Percentiles rank a stretch among this genome's conserved stretches.
Evolutionary conservation across 805 yeast genomes (phyloP).

Genomic region (Maudiozyma bulderi): DNA sequence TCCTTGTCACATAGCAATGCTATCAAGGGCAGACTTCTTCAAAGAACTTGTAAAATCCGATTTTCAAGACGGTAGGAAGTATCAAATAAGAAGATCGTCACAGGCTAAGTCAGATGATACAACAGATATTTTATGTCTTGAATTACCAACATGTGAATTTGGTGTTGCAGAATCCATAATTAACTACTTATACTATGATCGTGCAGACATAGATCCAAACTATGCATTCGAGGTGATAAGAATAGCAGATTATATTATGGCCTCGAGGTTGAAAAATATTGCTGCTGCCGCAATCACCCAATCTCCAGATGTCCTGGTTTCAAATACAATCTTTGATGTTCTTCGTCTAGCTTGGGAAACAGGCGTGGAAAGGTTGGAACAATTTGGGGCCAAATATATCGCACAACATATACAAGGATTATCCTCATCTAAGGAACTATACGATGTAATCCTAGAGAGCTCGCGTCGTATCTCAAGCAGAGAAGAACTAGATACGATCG

Average conservation of each 20-base stretch:
- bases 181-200: conserved; percentile 52
- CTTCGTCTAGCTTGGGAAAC: conserved; percentile 61
- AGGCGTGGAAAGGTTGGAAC: conserved; percentile 54
- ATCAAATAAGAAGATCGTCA: background rate
- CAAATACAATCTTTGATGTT: conserved; percentile 43
- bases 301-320: conserved; percentile 18
- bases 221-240: conserved; percentile 46
- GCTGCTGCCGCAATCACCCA: conserved; percentile 41
- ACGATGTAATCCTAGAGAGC: conserved; percentile 34
- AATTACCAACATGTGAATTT: conserved; percentile 15
- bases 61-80: background rate
- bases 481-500: conserved; percentile 73
- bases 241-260: conserved; percentile 46
- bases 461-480: conserved; percentile 49
- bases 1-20: conserved; percentile 56
- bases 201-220: conserved; percentile 40
- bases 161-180: conserved; percentile 43
- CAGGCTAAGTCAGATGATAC: background rate
- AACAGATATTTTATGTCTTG: conserved; percentile 15
- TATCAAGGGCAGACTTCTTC: conserved; percentile 55
- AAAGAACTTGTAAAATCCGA: conserved; percentile 38
- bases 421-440: conserved; percentile 32
- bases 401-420: conserved; percentile 40
- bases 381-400: conserved; percentile 47
- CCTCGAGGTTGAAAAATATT: conserved; percentile 56